A percentile compares a stretch with the other conserved stretches of the same genome.
These are phyloP conservation scores for Aspergillus ostianus DNA, from an alignment of 495 filamentous ascomycete species.

Conservation along the genomic window DNA sequence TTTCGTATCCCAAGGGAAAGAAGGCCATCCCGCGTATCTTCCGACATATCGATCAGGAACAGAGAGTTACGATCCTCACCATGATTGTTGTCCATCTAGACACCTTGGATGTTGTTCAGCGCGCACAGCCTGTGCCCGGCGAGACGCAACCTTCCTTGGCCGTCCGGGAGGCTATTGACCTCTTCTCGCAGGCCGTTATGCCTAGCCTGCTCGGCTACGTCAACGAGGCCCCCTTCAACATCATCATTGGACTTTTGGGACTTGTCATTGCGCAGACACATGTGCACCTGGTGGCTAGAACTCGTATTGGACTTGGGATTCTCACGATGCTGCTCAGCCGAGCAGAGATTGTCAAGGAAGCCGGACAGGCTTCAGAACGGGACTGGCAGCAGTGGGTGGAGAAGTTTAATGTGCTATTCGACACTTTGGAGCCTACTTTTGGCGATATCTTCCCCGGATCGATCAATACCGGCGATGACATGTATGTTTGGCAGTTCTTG, in stretches of 20 bases:
- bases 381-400: constrained; percentile 81
- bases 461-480: constrained; percentile 78
- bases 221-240: constrained; percentile 84
- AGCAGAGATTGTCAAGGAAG: constrained; percentile 87
- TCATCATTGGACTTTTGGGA: constrained; percentile 84
- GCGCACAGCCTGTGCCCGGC: constrained; percentile 65
- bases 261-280: constrained; percentile 81
- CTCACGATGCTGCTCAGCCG: constrained; percentile 93
- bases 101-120: constrained; percentile 80
- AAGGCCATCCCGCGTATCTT: constrained; percentile 92
- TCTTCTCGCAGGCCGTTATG: constrained; percentile 86
- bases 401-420: constrained; percentile 83
- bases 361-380: constrained; percentile 61
- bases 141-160: constrained; percentile 67
- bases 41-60: constrained; percentile 85
- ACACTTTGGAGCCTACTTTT: constrained; percentile 76
- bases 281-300: constrained; percentile 72
- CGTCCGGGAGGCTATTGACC: constrained; percentile 85
- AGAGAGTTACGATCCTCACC: constrained; percentile 89
- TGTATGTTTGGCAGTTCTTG: constrained; percentile 97
- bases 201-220: constrained; percentile 83
- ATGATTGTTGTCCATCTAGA: constrained; percentile 96
- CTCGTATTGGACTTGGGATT: constrained; percentile 80
- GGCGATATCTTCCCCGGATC: constrained; percentile 82
- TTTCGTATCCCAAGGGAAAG: constrained; percentile 94